Evolutionary conservation across 73 alveolate species (phyloP).

Genomic region (Tetrahymena thermophila): DNA sequence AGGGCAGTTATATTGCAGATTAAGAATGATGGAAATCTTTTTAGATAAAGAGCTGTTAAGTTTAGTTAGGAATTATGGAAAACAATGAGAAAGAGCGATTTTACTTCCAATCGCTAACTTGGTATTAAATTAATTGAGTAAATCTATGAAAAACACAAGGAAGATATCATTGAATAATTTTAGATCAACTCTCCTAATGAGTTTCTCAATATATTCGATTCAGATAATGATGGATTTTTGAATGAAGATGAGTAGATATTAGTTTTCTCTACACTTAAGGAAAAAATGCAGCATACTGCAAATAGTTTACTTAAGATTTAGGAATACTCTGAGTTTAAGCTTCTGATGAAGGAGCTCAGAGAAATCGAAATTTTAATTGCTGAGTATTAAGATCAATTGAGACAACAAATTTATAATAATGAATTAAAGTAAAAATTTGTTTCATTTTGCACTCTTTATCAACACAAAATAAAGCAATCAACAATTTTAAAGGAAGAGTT

Average conservation of each 20-base stretch:
- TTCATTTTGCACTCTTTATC: not conserved
- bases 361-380: slow-evolving; percentile 69
- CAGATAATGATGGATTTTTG: slow-evolving; percentile 41
- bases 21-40: not conserved
- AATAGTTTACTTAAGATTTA: slow-evolving; percentile 28
- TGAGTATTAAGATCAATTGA: slow-evolving; percentile 70
- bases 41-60: not conserved
- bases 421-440: slow-evolving; percentile 57
- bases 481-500: no score
- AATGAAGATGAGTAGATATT: slow-evolving; percentile 43
- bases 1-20: not conserved
- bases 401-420: slow-evolving; percentile 71
- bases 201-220: slow-evolving; percentile 35
- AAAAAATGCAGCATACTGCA: slow-evolving; percentile 30
- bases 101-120: not conserved
- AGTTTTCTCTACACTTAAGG: slow-evolving; percentile 29
- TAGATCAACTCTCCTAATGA: slow-evolving; percentile 31
- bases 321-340: slow-evolving; percentile 34
- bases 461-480: not conserved
- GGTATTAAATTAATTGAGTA: not conserved
- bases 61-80: not conserved
- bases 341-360: slow-evolving; percentile 71
- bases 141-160: slow-evolving; percentile 15
- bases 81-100: not conserved
- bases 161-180: slow-evolving; percentile 13